Conservation (phyloP, 257 asterid genomes). For the Rubia yunnanensis region DNA sequence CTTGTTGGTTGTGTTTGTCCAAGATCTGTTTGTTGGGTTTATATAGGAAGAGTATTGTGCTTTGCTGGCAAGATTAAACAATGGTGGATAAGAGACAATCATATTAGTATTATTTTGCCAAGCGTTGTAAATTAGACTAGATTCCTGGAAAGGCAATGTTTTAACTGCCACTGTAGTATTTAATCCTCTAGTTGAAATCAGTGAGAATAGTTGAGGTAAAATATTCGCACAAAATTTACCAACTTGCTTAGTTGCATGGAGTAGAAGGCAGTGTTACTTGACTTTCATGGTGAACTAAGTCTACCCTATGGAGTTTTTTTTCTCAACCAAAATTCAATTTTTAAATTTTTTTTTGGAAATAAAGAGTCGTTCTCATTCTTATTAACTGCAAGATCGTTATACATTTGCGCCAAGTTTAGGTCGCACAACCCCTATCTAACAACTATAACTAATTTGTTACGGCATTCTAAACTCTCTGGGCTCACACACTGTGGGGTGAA, state of each 20-base stretch:
- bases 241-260: background rate
- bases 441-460: too few relatives aligned
- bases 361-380: too few relatives aligned
- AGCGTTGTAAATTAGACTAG: background rate
- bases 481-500: too few relatives aligned
- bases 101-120: slow-evolving; percentile 6
- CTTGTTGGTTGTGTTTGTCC: slow-evolving; percentile 11
- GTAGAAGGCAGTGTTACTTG: background rate
- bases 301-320: background rate
- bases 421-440: too few relatives aligned
- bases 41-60: slow-evolving; percentile 28
- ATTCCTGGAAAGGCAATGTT: background rate
- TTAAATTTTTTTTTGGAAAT: too few relatives aligned
- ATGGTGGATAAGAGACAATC: slow-evolving; percentile 11
- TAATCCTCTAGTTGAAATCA: background rate
- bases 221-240: background rate
- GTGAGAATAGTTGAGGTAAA: background rate
- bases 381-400: too few relatives aligned
- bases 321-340: background rate
- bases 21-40: slow-evolving; percentile 21
- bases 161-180: slow-evolving; percentile 2
- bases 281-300: background rate
- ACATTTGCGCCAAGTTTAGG: too few relatives aligned
- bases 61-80: slow-evolving; percentile 37
- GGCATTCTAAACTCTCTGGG: too few relatives aligned